Evolutionary conservation across 768 basidiomycete genomes (phyloP), one percentile per base, ranked within the genome.

Genomic region (Sporobolomyces roseus): DNA sequence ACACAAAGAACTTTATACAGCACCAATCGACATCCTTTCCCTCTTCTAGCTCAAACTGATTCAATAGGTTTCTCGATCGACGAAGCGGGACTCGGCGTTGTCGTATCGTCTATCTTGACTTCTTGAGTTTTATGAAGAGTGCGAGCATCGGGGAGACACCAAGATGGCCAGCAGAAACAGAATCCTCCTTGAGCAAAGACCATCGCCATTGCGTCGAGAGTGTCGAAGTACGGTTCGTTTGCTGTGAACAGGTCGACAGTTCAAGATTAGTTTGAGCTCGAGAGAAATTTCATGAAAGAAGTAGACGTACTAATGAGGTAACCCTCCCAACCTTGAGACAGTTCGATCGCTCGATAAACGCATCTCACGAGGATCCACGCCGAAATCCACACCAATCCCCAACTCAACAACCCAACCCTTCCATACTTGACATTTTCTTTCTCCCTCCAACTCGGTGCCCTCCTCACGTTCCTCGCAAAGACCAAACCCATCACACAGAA

Each of bases 401-500:
- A 64, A 0, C 27, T 30, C 17, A 69, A 1, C 14, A 2, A 55
- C 29, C 29, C 30, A 13, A 3, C 48, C 55, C 53, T 41, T 3
- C 48, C 55, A 43, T 2, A 54, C 10, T 9, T 62, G 48, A 5
- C 21, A 25, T 14, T 13, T 10, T 49, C 46, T n/a, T 29, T 56
- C 4, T 25, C 35, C 12, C 38, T 16, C 55, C 38, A 43, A 7
- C 5, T 43, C 36, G 38, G 12, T 23, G 36, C 16, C 9, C 23
- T 9, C 13, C 55, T 21, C 3, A 56, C 55, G 55, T 56, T 56
- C 4, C 55, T 36, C 4, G 55, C 55, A 29, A 79, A 78, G 65
- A 78, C 77, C 30, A 76, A 35, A 2, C 74, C 78, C 29, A 76
- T 67, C 36, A 29, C 49, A 55, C 75, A 59, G 58, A 79, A 79